Conservation (phyloP, 441 rosid genomes). For the Theobroma grandiflorum region DNA sequence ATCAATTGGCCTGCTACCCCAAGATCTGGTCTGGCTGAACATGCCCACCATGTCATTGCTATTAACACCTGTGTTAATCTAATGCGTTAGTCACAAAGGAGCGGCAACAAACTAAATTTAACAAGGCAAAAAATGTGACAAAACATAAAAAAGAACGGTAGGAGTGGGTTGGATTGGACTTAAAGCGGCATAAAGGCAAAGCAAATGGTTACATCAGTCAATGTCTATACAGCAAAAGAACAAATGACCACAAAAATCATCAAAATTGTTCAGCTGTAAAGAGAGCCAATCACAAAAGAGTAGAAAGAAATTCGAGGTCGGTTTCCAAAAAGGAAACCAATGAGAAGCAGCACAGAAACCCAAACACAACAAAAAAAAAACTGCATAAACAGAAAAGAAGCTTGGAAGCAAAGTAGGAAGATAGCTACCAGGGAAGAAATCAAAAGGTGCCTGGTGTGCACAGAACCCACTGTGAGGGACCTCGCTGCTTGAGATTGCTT, state of each 20-base stretch:
- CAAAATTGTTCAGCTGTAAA: constrained; percentile 2
- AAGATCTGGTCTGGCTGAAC: constrained; percentile 41
- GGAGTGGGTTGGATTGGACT: not conserved
- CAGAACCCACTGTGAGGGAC: constrained; percentile 36
- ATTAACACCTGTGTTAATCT: constrained; percentile 43
- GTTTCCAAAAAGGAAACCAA: constrained; percentile 16
- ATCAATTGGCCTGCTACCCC: constrained; percentile 44
- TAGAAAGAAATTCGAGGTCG: constrained; percentile 1
- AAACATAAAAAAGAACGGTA: not conserved
- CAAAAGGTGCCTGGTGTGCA: constrained; percentile 50
- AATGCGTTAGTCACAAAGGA: constrained; percentile 19
- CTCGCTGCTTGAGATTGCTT: constrained; percentile 34
- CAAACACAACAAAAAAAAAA: not conserved
- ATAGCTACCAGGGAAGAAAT: constrained; percentile 57
- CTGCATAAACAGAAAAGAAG: not conserved
- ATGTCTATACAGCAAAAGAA: constrained; percentile 23
- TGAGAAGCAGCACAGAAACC: constrained; percentile 19
- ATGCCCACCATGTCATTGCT: constrained; percentile 53
- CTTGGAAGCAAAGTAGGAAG: not conserved
- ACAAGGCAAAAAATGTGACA: not conserved
- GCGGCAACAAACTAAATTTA: not conserved
- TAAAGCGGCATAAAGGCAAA: constrained; percentile 26
- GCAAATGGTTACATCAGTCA: constrained; percentile 28
- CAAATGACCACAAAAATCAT: constrained; percentile 28
- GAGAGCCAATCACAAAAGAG: not conserved